A percentile compares a stretch with the other conserved stretches of the same genome.
These are phyloP conservation scores for Neocucurbitaria cava DNA, from an alignment of 2,329 filamentous ascomycete species.

Conservation along the genomic window DNA sequence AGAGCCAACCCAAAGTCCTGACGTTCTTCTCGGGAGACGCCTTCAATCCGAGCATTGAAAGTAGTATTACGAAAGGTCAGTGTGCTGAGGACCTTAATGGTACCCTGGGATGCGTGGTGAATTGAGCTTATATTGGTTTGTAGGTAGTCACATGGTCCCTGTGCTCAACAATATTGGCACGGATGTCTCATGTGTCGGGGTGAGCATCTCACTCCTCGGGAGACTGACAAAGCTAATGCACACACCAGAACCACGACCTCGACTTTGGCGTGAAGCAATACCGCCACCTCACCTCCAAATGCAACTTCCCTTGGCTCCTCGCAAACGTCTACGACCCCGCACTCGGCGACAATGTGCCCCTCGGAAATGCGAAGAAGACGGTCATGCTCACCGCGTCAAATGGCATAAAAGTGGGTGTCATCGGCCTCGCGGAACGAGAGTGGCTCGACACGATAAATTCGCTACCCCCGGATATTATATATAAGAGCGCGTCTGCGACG, in stretches of 20 bases:
- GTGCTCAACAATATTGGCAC: slow-evolving; percentile 80
- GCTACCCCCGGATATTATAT: slow-evolving; percentile 80
- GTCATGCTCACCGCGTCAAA: slow-evolving; percentile 80
- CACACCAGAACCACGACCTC: slow-evolving; percentile 79
- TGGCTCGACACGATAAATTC: slow-evolving; percentile 90
- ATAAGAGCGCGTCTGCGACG: slow-evolving; percentile 77
- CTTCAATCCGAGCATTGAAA: slow-evolving; percentile 90
- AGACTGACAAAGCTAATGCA: slow-evolving; percentile 16
- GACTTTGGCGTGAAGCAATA: slow-evolving; percentile 90
- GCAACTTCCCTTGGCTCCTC: slow-evolving; percentile 86
- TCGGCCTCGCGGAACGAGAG: slow-evolving; percentile 85
- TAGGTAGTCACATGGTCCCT: slow-evolving; percentile 84
- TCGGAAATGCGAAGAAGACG: slow-evolving; percentile 78
- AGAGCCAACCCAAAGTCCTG: slow-evolving; percentile 69
- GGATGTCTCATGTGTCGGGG: slow-evolving; percentile 81
- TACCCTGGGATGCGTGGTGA: background rate
- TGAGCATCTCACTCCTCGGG: slow-evolving; percentile 53
- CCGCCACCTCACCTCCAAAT: slow-evolving; percentile 73
- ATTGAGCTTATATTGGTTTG: background rate
- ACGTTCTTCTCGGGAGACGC: slow-evolving; percentile 92
- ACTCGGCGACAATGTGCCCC: slow-evolving; percentile 74
- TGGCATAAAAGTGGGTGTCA: slow-evolving; percentile 83
- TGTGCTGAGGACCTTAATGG: background rate
- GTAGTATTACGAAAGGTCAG: slow-evolving; percentile 82
- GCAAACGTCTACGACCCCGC: slow-evolving; percentile 88